Evolutionary conservation across 2,329 filamentous ascomycete species (phyloP).

Genomic region (Aaosphaeria pasadenensis): DNA sequence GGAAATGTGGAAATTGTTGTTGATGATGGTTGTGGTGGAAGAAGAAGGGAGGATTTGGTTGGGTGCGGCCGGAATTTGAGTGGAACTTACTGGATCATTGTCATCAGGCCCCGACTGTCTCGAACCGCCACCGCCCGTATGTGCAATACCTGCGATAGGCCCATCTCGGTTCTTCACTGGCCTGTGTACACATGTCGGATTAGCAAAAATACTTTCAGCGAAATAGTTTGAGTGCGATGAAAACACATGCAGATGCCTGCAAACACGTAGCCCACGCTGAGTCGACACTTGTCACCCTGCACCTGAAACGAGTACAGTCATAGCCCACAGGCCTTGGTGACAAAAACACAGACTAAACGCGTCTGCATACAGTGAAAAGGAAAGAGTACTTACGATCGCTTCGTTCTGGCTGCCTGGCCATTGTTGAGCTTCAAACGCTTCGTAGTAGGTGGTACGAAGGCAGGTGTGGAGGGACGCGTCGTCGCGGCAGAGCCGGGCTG

Average conservation of each 20-base stretch:
- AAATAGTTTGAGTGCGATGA: constrained; percentile 16
- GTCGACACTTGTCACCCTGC: constrained; percentile 23
- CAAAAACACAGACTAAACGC: constrained; percentile 9
- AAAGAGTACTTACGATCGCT: constrained; percentile 34
- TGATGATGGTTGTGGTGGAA: constrained; percentile 32
- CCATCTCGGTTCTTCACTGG: constrained; percentile 74
- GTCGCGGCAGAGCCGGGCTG: constrained; percentile 26
- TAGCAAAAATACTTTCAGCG: constrained; percentile 10
- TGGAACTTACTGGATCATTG: constrained; percentile 52
- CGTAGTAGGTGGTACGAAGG: constrained; percentile 18
- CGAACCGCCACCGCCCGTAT: constrained; percentile 56
- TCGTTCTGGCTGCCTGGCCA: constrained; percentile 34
- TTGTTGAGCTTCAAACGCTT: constrained; percentile 36
- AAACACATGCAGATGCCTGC: constrained; percentile 17
- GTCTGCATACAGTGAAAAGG: constrained; percentile 7
- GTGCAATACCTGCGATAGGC: constrained; percentile 65
- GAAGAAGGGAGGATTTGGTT: constrained; percentile 38
- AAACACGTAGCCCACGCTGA: constrained; percentile 33
- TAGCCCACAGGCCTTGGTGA: constrained; percentile 8
- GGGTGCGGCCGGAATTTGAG: constrained; percentile 42
- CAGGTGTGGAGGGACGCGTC: constrained; percentile 33
- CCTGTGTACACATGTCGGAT: constrained; percentile 45
- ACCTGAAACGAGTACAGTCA: constrained; percentile 21
- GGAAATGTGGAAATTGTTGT: constrained; percentile 6
- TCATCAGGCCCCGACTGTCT: constrained; percentile 59